Percentiles rank a stretch among this genome's conserved stretches.
phyloP scores from a whole-genome alignment of 148 eudicot species.

The Gaultheria prostrata region DNA sequence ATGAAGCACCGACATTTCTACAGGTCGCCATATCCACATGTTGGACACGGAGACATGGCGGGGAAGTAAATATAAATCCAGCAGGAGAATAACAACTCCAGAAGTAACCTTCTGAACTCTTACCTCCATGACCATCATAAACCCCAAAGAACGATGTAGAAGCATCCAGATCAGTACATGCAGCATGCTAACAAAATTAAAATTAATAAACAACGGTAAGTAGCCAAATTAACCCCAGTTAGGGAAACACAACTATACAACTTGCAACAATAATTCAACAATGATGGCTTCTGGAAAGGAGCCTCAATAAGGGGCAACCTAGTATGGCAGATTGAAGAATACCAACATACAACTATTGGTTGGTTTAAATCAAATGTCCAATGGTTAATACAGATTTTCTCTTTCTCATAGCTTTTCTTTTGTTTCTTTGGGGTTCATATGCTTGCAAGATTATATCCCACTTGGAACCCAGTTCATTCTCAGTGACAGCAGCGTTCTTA shows the following conservation, averaged over 20 bases:
- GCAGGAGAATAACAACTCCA: not conserved
- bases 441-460: too few species aligned
- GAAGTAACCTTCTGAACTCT: conserved; percentile 20
- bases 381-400: too few species aligned
- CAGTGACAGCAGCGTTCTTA: too few species aligned
- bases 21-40: too few species aligned
- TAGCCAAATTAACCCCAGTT: not conserved
- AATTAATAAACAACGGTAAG: not conserved
- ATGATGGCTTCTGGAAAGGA: not conserved
- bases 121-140: conserved; percentile 99
- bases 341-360: not conserved
- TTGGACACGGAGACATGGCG: too few species aligned
- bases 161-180: conserved; percentile 76
- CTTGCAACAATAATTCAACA: not conserved
- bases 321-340: not conserved
- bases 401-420: too few species aligned
- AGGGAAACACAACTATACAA: not conserved
- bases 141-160: conserved; percentile 96
- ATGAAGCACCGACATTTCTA: too few species aligned
- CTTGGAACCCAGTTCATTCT: too few species aligned
- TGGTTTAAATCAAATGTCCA: not conserved
- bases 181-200: conserved; percentile 76
- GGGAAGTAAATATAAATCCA: not conserved
- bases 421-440: too few species aligned
- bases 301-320: not conserved